Conservation (phyloP, 768 basidiomycete genomes). For the Xerocomellus dryophilus region DNA sequence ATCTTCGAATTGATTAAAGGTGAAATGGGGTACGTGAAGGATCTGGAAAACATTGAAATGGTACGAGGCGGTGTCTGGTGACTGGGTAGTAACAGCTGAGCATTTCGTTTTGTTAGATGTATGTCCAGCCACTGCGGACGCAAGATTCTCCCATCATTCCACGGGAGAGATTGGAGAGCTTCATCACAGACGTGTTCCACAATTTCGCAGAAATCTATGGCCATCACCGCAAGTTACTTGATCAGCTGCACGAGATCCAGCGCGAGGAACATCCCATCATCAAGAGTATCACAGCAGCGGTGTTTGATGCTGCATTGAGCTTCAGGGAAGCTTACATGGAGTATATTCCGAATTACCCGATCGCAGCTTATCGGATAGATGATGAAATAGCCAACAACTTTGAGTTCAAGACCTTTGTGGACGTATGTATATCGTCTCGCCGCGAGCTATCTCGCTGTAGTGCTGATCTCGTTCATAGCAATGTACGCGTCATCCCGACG, state of each 20-base stretch:
- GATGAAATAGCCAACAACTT: slow-evolving; percentile 83
- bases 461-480: slow-evolving; percentile 30
- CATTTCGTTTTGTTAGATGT: slow-evolving; percentile 54
- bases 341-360: slow-evolving; percentile 91
- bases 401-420: slow-evolving; percentile 78
- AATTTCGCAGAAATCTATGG: slow-evolving; percentile 75
- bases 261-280: slow-evolving; percentile 83
- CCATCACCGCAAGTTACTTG: slow-evolving; percentile 74
- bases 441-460: background rate
- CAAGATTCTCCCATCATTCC: slow-evolving; percentile 78
- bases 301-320: slow-evolving; percentile 87
- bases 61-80: slow-evolving; percentile 37
- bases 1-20: slow-evolving; percentile 95
- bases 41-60: slow-evolving; percentile 79
- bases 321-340: slow-evolving; percentile 93
- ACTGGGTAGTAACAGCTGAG: background rate
- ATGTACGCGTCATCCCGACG: slow-evolving; percentile 64
- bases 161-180: slow-evolving; percentile 63
- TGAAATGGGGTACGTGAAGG: slow-evolving; percentile 93
- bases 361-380: slow-evolving; percentile 83
- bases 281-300: slow-evolving; percentile 73
- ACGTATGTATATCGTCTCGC: slow-evolving; percentile 45
- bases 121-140: slow-evolving; percentile 67
- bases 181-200: slow-evolving; percentile 86
- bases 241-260: slow-evolving; percentile 82